phyloP scores from a whole-genome alignment of 2,329 filamentous ascomycete species.

The Cytospora leucostoma region DNA sequence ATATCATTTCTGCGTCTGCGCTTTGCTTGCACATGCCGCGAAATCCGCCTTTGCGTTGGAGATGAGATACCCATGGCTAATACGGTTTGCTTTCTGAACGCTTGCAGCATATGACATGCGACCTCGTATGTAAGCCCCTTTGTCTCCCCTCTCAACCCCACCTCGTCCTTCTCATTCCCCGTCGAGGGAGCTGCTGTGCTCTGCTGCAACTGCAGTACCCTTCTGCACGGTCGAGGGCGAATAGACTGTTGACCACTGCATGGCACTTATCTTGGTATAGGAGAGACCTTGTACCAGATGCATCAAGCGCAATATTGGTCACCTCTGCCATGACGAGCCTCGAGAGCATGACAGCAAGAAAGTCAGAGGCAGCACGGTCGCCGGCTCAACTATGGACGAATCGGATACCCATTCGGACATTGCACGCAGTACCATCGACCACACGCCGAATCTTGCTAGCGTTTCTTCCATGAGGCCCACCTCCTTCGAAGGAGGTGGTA shows the following conservation, averaged over 20 bases:
- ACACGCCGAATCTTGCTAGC: constrained; percentile 32
- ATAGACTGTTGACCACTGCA: constrained; percentile 39
- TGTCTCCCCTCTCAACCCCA: constrained; percentile 30
- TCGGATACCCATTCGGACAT: constrained; percentile 55
- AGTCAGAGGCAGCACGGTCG: constrained; percentile 63
- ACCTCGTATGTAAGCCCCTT: constrained; percentile 68
- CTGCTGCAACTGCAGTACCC: constrained; percentile 31
- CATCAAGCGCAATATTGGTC: constrained; percentile 97
- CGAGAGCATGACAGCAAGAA: constrained; percentile 82
- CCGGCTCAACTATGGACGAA: constrained; percentile 61
- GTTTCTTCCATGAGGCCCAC: constrained; percentile 56
- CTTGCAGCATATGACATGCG: constrained; percentile 84
- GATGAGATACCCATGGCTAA: constrained; percentile 44
- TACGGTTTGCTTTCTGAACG: constrained; percentile 42
- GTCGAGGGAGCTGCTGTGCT: constrained; percentile 31
- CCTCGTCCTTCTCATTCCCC: constrained; percentile 30
- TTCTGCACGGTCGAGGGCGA: constrained; percentile 34
- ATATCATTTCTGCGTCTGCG: background rate
- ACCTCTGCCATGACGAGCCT: constrained; percentile 96
- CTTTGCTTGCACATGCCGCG: constrained; percentile 21
- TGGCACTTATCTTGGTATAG: constrained; percentile 48
- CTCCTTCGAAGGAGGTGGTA: constrained; percentile 43
- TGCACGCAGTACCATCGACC: constrained; percentile 58
- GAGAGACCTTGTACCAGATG: constrained; percentile 96
- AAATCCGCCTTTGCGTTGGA: constrained; percentile 2